Base-by-base conservation (phyloP, 306 rosid genomes). In the Mimosa bimucronata region DNA sequence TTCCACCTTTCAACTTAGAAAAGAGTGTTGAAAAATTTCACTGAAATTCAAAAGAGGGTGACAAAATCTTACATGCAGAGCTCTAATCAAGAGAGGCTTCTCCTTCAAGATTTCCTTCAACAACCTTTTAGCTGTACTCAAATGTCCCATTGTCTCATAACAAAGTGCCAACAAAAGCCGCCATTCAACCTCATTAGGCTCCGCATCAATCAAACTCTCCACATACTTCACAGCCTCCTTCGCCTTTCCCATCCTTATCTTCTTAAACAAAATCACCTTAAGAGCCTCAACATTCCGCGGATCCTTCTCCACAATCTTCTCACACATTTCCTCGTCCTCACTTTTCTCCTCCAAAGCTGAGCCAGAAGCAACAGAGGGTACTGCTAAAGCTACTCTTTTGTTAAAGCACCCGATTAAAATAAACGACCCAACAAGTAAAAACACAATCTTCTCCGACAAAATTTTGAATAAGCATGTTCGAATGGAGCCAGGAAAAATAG, bases 101-200 rank as follows among this genome's bases (percentile, higher is more conserved):
- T 87, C 57, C 84, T 84, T 73, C 92, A 94, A 86, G 61, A 94
- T 87, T 69, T 90, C 90, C 83, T 34, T 70, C 64, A 87, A 90
- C 88, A 92, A 74, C 61, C 79, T 88, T 62, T 92, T 92, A 60
- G 98, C 97, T 19, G 13, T 83, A 58, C 82, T 85, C 70, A 92
- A 81, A 1, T 77, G 74, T 64, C 97, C 97, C 91, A 92, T 88
- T 34, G 86, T 87, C 87, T 94, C 98, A 60, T 88, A 82, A 82
- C 92, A 92, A 74, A 92, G 88, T 16, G 98, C 97, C 60, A 86
- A 66, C 90, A 94, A 82, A 77, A 94, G 97, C 86, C 85, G 87
- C 98, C 98, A 94, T 60, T 94, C 97, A 69, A 90, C 90, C 67
- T 88, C 97, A 2, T 90, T 73, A 0, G 98, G 97, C 80, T 94